phyloP scores from a whole-genome alignment of 2,329 filamentous ascomycete genomes.

The Xylaria sp. region DNA sequence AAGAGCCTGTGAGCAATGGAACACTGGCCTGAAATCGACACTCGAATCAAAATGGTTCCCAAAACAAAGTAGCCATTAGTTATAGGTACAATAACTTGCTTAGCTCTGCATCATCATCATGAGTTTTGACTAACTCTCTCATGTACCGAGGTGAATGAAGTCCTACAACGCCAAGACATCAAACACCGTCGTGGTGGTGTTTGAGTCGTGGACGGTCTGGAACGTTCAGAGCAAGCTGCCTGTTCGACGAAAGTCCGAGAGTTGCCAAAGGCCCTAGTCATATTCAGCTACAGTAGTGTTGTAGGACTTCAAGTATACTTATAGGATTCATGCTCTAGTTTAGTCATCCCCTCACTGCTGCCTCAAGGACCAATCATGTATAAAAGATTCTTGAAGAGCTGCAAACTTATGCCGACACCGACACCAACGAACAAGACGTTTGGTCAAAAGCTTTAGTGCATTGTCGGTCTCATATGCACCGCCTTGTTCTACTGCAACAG shows the following conservation, averaged over 20 bases:
- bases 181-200: conserved; percentile 7
- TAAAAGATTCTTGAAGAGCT: background rate
- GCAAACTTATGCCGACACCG: background rate
- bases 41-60: background rate
- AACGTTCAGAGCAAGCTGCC: background rate
- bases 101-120: background rate
- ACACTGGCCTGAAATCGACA: background rate
- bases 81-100: background rate
- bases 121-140: background rate
- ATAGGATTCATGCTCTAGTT: background rate
- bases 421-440: conserved; percentile 5
- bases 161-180: background rate
- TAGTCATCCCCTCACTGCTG: background rate
- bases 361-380: conserved; percentile 11
- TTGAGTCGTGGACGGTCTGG: background rate
- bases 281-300: background rate
- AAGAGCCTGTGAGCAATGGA: background rate
- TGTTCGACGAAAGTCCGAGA: background rate
- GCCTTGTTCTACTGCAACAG: conserved; percentile 10
- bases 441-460: background rate
- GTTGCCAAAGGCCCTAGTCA: background rate
- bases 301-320: background rate
- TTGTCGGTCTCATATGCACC: conserved; percentile 1
- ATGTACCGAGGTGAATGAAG: background rate
- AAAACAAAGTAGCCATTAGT: background rate